Conservation (phyloP, 2,329 filamentous ascomycete genomes). For the Paecilomyces dactylethromorphus region DNA sequence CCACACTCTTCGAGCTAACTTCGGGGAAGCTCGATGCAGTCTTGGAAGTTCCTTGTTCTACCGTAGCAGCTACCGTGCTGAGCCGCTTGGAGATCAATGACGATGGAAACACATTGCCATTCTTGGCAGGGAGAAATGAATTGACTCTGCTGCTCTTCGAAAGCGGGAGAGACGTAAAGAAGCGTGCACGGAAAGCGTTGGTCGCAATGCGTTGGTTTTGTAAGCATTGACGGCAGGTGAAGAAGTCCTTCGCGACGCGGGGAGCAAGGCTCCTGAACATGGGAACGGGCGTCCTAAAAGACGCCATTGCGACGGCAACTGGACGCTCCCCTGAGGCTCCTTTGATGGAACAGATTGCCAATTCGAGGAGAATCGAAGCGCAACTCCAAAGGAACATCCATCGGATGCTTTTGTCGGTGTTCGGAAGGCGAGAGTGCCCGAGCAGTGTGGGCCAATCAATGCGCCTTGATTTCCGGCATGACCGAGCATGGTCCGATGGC, state of each 20-base stretch:
- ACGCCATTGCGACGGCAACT: conserved; percentile 23
- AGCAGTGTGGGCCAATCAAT: not conserved
- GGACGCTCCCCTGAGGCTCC: not conserved
- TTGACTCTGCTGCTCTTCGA: conserved; percentile 17
- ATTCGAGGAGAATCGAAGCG: not conserved
- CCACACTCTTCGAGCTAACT: conserved; percentile 68
- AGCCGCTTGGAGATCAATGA: conserved; percentile 1
- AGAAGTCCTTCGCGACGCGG: conserved; percentile 31
- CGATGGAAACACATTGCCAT: conserved; percentile 1
- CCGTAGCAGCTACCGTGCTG: conserved; percentile 10
- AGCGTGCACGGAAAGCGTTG: conserved; percentile 22
- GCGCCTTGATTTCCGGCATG: not conserved
- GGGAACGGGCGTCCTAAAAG: conserved; percentile 22
- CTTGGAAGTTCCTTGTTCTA: conserved; percentile 17
- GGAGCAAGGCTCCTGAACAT: conserved; percentile 28
- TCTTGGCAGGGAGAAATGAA: conserved; percentile 20
- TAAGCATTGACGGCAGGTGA: conserved; percentile 37
- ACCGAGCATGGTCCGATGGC: not conserved
- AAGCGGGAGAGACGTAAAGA: conserved; percentile 16
- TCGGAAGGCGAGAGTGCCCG: not conserved
- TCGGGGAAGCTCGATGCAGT: conserved; percentile 46
- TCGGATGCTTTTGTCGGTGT: not conserved
- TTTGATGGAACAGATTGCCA: not conserved
- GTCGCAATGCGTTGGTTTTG: conserved; percentile 22
- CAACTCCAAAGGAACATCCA: not conserved